Base-by-base conservation (phyloP, 2,329 filamentous ascomycete genomes). In the Zasmidium angulare region DNA sequence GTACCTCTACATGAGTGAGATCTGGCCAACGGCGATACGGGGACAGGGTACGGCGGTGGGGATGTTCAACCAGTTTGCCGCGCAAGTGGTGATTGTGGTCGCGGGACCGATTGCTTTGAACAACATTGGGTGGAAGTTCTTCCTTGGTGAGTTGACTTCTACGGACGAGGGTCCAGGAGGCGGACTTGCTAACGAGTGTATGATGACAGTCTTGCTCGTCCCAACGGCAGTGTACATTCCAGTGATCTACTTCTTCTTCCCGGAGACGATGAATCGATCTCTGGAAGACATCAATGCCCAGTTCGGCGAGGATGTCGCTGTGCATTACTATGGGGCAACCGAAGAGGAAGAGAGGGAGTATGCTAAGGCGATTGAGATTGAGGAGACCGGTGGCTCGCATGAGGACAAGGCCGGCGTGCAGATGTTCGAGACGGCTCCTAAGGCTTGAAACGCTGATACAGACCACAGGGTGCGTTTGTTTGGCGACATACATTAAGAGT, bases 121-220 rank as follows among this genome's bases (percentile, higher is more conserved):
- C 1, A 58, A 61, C 14, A 72, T 79, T 14, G 65, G 65, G 1
- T 79, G 77, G 78, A 77, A 74, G 63, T 78, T 77, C 58, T 79
- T 78, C 63, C 73, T 78, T 51, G 75, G 76, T 78, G 59, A 74
- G 75, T 20, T n/a, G n/a, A n/a, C n/a, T n/a, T n/a, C n/a, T n/a
- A n/a, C n/a, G n/a, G n/a, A n/a, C n/a, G n/a, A n/a, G n/a, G n/a
- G n/a, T n/a, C n/a, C n/a, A n/a, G n/a, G n/a, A n/a, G n/a, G n/a
- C n/a, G n/a, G n/a, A n/a, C n/a, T n/a, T n/a, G n/a, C n/a, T n/a
- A n/a, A n/a, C n/a, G n/a, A n/a, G 21, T 36, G n/a, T 46, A 24
- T 22, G 20, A 7, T 22, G 6, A 3, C 19, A 53, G 73, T 79
- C 31, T 76, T 78, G 56, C 74, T 75, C 22, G 70, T 67, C 50